Percentiles rank a stretch among this genome's conserved stretches.
Conservation (phyloP, 345 rosid species). For the Eucalyptus erythrocorys region DNA sequence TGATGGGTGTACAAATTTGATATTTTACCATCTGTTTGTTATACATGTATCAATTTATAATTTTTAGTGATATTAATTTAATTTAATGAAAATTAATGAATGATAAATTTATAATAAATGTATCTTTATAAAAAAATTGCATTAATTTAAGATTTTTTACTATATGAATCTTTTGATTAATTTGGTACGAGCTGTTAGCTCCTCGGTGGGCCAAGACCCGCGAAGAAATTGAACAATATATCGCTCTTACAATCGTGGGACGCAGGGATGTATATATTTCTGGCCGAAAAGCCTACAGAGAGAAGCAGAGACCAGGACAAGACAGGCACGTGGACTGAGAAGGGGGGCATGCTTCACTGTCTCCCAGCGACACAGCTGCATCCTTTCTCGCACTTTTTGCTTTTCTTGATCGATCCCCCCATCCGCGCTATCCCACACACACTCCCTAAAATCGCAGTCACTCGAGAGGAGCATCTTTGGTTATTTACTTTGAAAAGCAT, state of each 20-base stretch:
- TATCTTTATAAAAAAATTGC: too few species aligned
- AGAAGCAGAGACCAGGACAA: not conserved
- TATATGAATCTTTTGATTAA: not conserved
- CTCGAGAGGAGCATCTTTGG: not conserved
- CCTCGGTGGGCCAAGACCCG: not conserved
- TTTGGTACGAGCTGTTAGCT: not conserved
- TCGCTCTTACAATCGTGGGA: not conserved
- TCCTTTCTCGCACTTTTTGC: not conserved
- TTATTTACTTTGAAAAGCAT: not conserved
- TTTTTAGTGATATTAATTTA: fast-evolving
- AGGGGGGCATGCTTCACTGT: not conserved
- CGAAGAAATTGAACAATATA: not conserved
- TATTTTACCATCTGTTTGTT: fast-evolving
- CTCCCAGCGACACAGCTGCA: not conserved
- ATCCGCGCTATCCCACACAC: too few species aligned
- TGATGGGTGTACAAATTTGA: fast-evolving
- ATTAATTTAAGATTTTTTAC: not conserved
- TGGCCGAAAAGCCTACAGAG: not conserved
- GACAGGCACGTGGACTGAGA: not conserved
- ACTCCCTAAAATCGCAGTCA: not conserved
- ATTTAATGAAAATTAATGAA: fast-evolving
- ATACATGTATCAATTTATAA: too few species aligned
- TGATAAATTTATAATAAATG: too few species aligned
- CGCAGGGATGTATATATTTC: too few species aligned
- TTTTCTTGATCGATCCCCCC: not conserved